Evolutionary conservation across 495 filamentous ascomycete species (phyloP).

Genomic region (Penicillium fimorum): DNA sequence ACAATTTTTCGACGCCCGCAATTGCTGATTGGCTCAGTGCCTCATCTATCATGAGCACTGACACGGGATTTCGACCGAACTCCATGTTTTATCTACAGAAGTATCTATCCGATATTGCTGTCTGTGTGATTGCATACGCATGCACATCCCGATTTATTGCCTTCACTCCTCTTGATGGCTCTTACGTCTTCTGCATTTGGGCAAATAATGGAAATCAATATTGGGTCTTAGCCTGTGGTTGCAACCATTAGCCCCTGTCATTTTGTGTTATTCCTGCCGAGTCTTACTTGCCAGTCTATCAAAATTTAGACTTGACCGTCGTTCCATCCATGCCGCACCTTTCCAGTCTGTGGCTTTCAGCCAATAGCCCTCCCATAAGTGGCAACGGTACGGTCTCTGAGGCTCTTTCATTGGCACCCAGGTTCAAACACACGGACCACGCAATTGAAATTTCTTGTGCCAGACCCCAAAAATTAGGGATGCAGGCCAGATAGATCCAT

Average conservation of each 20-base stretch:
- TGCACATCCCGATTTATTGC: slow-evolving; percentile 16
- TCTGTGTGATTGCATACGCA: slow-evolving; percentile 30
- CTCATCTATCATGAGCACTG: slow-evolving; percentile 21
- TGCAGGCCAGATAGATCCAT: slow-evolving; percentile 26
- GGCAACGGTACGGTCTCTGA: slow-evolving; percentile 30
- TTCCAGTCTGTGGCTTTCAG: slow-evolving; percentile 25
- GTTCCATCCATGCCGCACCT: slow-evolving; percentile 27
- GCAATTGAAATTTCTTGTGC: slow-evolving; percentile 26
- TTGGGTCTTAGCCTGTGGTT: slow-evolving; percentile 28
- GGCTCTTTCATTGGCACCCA: slow-evolving; percentile 39
- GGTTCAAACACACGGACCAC: slow-evolving; percentile 27
- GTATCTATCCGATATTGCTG: slow-evolving; percentile 18
- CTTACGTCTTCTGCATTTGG: slow-evolving; percentile 19
- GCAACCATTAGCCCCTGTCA: slow-evolving; percentile 20
- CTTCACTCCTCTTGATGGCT: slow-evolving; percentile 12
- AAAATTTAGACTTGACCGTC: slow-evolving; percentile 19
- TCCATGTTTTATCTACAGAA: slow-evolving; percentile 13
- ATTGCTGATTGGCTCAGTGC: slow-evolving; percentile 24
- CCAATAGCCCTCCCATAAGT: slow-evolving; percentile 28
- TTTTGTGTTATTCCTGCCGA: slow-evolving; percentile 15
- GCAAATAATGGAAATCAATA: slow-evolving; percentile 18
- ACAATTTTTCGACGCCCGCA: slow-evolving; percentile 12
- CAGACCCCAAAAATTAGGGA: slow-evolving; percentile 14
- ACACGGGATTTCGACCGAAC: slow-evolving; percentile 19
- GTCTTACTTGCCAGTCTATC: slow-evolving; percentile 22